Conservation (phyloP, 371 early-diverging fungal species). For the Apophysomyces sp. region DNA sequence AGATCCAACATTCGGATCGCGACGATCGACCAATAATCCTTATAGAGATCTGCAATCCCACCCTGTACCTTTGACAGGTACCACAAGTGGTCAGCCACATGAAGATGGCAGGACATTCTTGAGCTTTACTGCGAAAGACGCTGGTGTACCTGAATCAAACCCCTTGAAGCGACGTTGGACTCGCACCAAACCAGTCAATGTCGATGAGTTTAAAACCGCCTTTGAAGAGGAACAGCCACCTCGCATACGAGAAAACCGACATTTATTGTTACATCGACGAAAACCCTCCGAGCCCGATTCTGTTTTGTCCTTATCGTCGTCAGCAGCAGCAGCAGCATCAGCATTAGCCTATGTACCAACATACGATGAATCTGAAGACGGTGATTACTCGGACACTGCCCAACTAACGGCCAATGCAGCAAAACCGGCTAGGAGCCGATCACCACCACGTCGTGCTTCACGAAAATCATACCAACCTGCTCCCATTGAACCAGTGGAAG, state of each 20-base stretch:
- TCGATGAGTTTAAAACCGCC: not conserved
- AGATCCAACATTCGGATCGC: not conserved
- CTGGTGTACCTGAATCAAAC: not conserved
- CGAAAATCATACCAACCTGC: slow-evolving; percentile 22
- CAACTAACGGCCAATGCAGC: slow-evolving; percentile 31
- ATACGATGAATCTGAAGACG: slow-evolving; percentile 10
- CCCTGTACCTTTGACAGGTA: not conserved
- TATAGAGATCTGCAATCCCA: not conserved
- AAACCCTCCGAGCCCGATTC: not conserved
- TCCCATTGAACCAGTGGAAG: slow-evolving; percentile 16
- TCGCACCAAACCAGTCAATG: not conserved
- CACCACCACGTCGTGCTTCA: slow-evolving; percentile 1
- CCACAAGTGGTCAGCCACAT: not conserved
- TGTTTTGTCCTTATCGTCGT: not conserved
- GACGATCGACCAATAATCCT: not conserved
- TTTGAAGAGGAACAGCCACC: not conserved
- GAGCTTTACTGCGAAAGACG: not conserved
- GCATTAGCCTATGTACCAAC: slow-evolving; percentile 1
- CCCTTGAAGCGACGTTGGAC: slow-evolving; percentile 1
- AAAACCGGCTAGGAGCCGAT: slow-evolving; percentile 2
- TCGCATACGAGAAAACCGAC: not conserved
- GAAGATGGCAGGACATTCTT: not conserved
- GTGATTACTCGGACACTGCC: slow-evolving; percentile 36
- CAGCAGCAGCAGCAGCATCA: not conserved
- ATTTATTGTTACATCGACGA: not conserved